A percentile compares a stretch with the other conserved stretches of the same genome.
Conservation (phyloP, 83 land plant species). For the Picea abies region DNA sequence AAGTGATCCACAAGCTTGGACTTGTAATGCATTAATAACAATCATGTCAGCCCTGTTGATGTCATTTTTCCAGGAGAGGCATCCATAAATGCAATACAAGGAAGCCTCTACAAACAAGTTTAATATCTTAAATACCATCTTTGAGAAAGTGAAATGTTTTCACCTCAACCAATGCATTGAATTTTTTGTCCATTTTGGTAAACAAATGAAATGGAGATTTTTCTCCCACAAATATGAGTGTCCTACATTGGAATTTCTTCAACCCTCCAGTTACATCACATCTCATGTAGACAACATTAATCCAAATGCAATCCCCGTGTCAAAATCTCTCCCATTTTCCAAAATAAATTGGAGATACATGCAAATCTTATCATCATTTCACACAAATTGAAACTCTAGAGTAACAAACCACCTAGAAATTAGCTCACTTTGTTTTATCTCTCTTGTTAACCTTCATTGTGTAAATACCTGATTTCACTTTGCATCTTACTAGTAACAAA, state of each 20-base stretch:
- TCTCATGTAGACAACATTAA: slow-evolving; percentile 46
- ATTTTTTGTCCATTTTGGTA: slow-evolving; percentile 58
- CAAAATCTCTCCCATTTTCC: neutral
- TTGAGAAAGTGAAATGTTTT: neutral
- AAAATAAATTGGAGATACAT: neutral
- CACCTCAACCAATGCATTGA: slow-evolving; percentile 88
- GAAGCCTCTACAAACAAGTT: neutral
- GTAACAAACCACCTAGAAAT: neutral
- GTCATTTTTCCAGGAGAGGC: neutral
- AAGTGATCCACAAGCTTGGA: slow-evolving; percentile 87
- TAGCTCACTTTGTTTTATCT: neutral
- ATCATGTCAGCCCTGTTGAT: neutral
- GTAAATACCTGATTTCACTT: too few relatives aligned
- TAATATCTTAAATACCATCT: neutral
- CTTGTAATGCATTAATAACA: slow-evolving; percentile 42
- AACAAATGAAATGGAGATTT: slow-evolving; percentile 80
- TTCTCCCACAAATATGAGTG: slow-evolving; percentile 88
- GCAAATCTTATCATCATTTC: neutral
- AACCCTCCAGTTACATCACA: slow-evolving; percentile 68
- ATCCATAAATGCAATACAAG: neutral
- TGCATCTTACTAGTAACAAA: neutral
- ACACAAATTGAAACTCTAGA: neutral
- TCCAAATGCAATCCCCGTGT: neutral
- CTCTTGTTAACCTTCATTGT: neutral
- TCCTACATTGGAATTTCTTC: slow-evolving; percentile 73